Base-by-base conservation (phyloP, 768 basidiomycete species). In the Gautieria morchelliformis region DNA sequence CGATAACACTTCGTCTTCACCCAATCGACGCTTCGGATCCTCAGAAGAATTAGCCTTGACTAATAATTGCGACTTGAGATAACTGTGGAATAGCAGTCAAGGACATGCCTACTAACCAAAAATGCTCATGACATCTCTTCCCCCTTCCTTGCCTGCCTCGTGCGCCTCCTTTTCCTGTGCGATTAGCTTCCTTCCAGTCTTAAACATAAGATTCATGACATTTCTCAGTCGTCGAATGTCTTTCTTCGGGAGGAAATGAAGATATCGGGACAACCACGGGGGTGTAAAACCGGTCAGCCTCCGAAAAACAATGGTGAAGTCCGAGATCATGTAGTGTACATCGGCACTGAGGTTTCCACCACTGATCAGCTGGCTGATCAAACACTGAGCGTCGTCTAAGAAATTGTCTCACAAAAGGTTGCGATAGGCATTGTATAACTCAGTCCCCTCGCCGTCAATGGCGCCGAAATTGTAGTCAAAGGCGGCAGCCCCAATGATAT, bases 21-120 rank as follows among this genome's bases (percentile, higher is more conserved):
- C 80, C 45, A 84, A 66, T 55, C 70, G 70, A 8, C 68, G 68
- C 47, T 68, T 70, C 27, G 69, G 68, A 52, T 78, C 68, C 61
- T 80, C 76, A 1, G 78, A 73, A 10, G 72, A 71, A 64, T 83
- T 83, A 12, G 81, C 80, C 63, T 77, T 76, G 46, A 81, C 81
- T 81, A 45, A 15, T 40, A 35, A 22, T 32, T 17, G 30, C 30
- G 22, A n/a, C 50, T 20, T 56, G 42, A 22, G 42, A 27, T 20
- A 11, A 27, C 27, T 27, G 27, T 5, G 5, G 2, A 5, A 27
- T 27, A 27, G 5, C 27, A 27, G 27, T 27, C 27, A 5, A 2
- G 5, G 27, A 27, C 27, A 27, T 3, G 27, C 27, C 2, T 27
- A 62, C 71, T 53, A 58, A 81, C 82, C 78, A 12, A 84, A 69